Evolutionary conservation across 1,284 basidiomycete species (phyloP), one percentile per base, ranked within the genome.

Genomic region (Apiotrichum akiyoshidainum): DNA sequence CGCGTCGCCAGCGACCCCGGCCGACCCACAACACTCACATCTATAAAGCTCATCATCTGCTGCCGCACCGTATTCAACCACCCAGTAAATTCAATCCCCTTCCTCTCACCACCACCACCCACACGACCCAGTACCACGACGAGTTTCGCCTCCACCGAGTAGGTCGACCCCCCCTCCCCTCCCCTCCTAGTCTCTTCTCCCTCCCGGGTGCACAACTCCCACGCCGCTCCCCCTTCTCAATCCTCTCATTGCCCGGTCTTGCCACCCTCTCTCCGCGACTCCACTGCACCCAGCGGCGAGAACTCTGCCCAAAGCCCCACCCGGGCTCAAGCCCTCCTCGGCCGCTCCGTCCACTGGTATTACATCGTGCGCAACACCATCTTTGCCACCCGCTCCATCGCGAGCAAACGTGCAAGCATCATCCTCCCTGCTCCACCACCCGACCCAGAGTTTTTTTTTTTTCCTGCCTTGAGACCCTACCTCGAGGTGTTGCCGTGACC

Each of bases 91-190:
- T 42, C 17, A 42, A 2, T 42, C 41, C 41, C 39, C 26, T 31
- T 31, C 26, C 26, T 31, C 26, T 31, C 26, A 31, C 26, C 47
- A 37, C 26, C 47, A 37, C 9, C 10, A n/a, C 47, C 31, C 47
- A 48, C 47, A n/a, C 47, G 35, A 50, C 48, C 48, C 13, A 34
- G 31, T 7, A 5, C 21, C 14, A 16, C 8, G 12, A 39, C 14
- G 21, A 50, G 41, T 50, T 56, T 51, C 55, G 49, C 49, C 49
- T 57, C 55, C 49, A 51, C 55, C 55, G 37, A 39, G 55, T 58
- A 53, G 14, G 56, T 58, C 46, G 21, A 14, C 35, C 50, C 46
- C 49, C 35, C 17, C 22, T 5, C 19, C 35, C 17, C 22, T 5
- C 19, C 40, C 5, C 52, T 39, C 26, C 50, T 31, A n/a, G 5